A percentile compares a stretch with the other conserved stretches of the same genome.
Evolutionary conservation across 495 filamentous ascomycete genomes (phyloP).

Genomic region (Astrothelium macrocarpum): DNA sequence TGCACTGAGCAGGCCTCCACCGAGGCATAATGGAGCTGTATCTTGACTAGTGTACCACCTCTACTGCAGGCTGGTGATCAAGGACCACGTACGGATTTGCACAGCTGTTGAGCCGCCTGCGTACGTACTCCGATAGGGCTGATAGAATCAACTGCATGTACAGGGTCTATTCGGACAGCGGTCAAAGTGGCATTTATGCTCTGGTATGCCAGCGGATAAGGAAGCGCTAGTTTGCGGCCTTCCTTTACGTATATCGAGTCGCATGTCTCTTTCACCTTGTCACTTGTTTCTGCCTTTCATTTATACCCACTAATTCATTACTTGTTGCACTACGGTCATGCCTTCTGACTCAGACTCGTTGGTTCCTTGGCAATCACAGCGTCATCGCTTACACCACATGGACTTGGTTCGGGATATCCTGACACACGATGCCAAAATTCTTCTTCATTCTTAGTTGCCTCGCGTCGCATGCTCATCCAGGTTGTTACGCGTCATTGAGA

Average conservation of each 20-base stretch:
- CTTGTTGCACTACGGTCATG: not conserved
- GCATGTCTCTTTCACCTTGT: too few relatives aligned
- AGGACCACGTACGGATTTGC: not conserved
- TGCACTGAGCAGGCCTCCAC: not conserved
- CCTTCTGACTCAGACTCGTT: not conserved
- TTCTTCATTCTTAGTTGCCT: not conserved
- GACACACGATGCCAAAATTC: conserved; percentile 1
- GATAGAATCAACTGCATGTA: not conserved
- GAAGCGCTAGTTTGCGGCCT: not conserved
- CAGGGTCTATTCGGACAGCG: not conserved
- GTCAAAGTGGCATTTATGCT: not conserved
- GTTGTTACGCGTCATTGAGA: not conserved
- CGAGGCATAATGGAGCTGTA: not conserved
- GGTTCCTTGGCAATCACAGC: not conserved
- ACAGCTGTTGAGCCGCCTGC: not conserved
- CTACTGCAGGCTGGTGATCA: conserved; percentile 2
- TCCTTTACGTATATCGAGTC: not conserved
- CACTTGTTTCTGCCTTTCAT: too few relatives aligned
- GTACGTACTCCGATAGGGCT: not conserved
- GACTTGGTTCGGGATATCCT: not conserved
- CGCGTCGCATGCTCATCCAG: not conserved
- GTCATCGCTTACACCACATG: not conserved
- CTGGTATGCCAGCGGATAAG: conserved; percentile 1
- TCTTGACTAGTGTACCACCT: conserved; percentile 1
- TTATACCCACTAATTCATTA: not conserved